Evolutionary conservation across 2,329 filamentous ascomycete genomes (phyloP).

Genomic region (Colletotrichum camelliae): DNA sequence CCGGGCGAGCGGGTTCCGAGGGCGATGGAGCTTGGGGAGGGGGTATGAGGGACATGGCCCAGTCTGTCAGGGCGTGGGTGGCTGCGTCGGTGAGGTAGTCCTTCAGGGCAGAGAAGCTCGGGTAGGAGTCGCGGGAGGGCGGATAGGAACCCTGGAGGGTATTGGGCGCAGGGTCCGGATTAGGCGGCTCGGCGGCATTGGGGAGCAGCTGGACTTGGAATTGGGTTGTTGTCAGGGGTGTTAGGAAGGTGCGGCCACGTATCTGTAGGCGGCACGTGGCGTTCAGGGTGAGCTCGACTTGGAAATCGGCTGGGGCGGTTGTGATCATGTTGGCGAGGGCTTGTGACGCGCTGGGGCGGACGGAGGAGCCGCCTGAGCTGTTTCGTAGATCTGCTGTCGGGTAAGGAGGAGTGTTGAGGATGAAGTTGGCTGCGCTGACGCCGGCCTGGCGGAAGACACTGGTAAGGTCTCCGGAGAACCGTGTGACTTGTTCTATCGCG

Average conservation of each 20-base stretch:
- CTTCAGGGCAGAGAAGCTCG: conserved; percentile 46
- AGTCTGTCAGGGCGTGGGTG: conserved; percentile 43
- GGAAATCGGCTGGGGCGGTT: conserved; percentile 44
- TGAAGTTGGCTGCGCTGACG: conserved; percentile 45
- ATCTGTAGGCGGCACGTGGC: conserved; percentile 47
- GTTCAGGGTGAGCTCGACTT: conserved; percentile 51
- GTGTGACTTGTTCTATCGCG: conserved; percentile 42
- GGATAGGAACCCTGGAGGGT: conserved; percentile 44
- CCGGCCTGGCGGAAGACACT: conserved; percentile 51
- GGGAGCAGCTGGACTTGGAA: conserved; percentile 47
- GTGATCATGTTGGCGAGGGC: conserved; percentile 47
- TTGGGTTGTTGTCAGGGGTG: conserved; percentile 49
- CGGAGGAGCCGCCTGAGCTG: conserved; percentile 32
- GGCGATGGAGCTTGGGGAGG: neutral
- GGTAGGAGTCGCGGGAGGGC: conserved; percentile 50
- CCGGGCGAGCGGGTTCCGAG: neutral
- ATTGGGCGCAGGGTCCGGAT: conserved; percentile 27
- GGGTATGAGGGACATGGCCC: conserved; percentile 31
- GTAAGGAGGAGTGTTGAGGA: conserved; percentile 42
- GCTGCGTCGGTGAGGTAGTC: conserved; percentile 52
- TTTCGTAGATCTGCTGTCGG: conserved; percentile 31
- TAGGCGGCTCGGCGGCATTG: conserved; percentile 26
- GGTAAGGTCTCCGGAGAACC: conserved; percentile 49
- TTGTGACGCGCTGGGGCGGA: conserved; percentile 47
- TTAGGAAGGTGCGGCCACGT: conserved; percentile 48